Percentiles rank a stretch among this genome's conserved stretches.
These are phyloP conservation scores for Desmodesmus armatus DNA, from an alignment of 139 green algal genomes.

Conservation along the genomic window DNA sequence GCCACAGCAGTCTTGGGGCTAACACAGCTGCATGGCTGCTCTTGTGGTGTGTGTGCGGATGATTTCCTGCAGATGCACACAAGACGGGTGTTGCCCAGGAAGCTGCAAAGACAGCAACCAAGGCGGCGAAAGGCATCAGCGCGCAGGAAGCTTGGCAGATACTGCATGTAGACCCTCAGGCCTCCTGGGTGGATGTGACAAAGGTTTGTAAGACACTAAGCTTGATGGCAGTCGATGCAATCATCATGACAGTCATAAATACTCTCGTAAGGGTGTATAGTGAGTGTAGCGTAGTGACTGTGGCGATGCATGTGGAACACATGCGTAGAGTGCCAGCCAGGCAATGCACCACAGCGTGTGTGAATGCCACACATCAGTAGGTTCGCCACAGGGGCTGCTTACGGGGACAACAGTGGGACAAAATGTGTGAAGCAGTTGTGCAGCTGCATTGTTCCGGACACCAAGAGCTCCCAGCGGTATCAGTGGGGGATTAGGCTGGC, in stretches of 20 bases:
- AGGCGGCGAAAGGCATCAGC: constrained; percentile 59
- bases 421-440: too few relatives aligned
- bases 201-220: constrained; percentile 81
- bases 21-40: background rate
- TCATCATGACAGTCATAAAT: too few relatives aligned
- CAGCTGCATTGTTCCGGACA: background rate
- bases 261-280: too few relatives aligned
- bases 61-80: constrained; percentile 73
- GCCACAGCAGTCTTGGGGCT: background rate
- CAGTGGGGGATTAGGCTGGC: too few relatives aligned
- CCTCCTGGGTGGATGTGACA: constrained; percentile 79
- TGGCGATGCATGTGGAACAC: background rate
- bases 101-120: constrained; percentile 52
- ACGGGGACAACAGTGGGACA: too few relatives aligned
- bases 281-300: too few relatives aligned
- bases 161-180: constrained; percentile 69
- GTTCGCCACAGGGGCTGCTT: background rate
- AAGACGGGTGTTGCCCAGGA: constrained; percentile 83
- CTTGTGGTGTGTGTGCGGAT: background rate
- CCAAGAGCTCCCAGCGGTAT: background rate
- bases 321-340: background rate
- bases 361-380: background rate
- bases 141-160: constrained; percentile 86
- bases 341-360: background rate
- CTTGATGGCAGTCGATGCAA: too few relatives aligned